Percentiles rank a stretch among this genome's conserved stretches.
Evolutionary conservation across 2,329 filamentous ascomycete species (phyloP).

Genomic region (Ambrosiella beaveri): DNA sequence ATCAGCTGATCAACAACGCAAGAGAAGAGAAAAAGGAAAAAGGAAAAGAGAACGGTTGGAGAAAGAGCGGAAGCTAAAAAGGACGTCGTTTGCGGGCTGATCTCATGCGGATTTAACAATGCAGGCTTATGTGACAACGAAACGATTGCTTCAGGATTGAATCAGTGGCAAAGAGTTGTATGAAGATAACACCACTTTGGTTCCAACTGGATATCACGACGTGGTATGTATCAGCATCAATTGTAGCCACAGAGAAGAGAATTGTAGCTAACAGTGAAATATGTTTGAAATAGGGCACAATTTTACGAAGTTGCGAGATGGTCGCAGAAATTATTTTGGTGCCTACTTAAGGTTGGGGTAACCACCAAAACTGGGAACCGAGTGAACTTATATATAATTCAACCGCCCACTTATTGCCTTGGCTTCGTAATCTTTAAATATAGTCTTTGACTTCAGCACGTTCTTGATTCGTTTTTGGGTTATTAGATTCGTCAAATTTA

Average conservation of each 20-base stretch:
- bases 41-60: not conserved
- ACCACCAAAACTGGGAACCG: too few species aligned
- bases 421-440: not conserved
- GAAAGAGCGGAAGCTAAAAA: not conserved
- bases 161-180: not conserved
- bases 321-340: too few species aligned
- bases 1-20: not conserved
- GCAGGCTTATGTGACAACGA: not conserved
- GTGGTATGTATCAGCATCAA: too few species aligned
- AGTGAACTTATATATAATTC: not conserved
- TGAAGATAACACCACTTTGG: not conserved
- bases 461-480: not conserved
- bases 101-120: not conserved
- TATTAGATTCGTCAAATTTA: not conserved
- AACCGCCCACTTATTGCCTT: not conserved
- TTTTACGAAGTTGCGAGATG: too few species aligned
- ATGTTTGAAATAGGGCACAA: too few species aligned
- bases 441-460: not conserved
- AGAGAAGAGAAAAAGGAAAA: not conserved
- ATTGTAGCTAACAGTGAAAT: too few species aligned
- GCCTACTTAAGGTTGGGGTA: too few species aligned
- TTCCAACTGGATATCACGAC: too few species aligned
- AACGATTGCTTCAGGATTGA: not conserved
- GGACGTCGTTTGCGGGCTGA: not conserved
- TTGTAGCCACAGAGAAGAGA: too few species aligned